phyloP scores from a whole-genome alignment of 306 rosid species.

The Pterocarpus santalinus region DNA sequence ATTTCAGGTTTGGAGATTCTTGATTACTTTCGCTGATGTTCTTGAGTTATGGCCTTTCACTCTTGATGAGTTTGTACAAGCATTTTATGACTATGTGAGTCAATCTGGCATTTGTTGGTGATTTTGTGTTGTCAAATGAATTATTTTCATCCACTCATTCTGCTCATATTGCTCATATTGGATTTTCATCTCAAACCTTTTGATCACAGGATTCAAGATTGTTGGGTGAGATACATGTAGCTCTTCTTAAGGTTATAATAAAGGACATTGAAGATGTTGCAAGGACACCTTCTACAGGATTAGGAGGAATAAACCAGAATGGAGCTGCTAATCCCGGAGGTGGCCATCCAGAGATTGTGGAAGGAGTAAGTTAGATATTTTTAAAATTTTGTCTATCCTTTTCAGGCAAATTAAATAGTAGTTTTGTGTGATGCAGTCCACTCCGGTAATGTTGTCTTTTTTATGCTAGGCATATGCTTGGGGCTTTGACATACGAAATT shows the following conservation, averaged over 20 bases:
- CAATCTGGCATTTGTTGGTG: conserved; percentile 39
- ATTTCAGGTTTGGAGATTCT: conserved; percentile 95
- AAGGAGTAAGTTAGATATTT: conserved; percentile 76
- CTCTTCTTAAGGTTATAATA: conserved; percentile 82
- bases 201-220: conserved; percentile 93
- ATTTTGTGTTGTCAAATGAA: conserved; percentile 36
- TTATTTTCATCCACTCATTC: conserved; percentile 4
- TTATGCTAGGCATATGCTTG: conserved; percentile 84
- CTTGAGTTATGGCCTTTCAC: conserved; percentile 98
- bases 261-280: conserved; percentile 99
- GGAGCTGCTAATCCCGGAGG: conserved; percentile 96
- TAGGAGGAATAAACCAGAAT: conserved; percentile 88
- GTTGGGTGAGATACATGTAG: conserved; percentile 92
- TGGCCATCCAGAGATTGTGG: conserved; percentile 97
- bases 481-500: conserved; percentile 97
- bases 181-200: conserved; percentile 38
- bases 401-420: conserved; percentile 22
- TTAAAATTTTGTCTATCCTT: conserved; percentile 24
- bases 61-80: conserved; percentile 94
- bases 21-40: conserved; percentile 92
- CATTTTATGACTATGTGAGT: conserved; percentile 96
- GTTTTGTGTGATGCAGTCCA: conserved; percentile 34
- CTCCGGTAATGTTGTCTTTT: conserved; percentile 34
- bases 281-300: conserved; percentile 88
- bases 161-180: conserved; percentile 15